Evolutionary conservation across 1,284 basidiomycete species (phyloP).

Genomic region (Xanthoconium separans): DNA sequence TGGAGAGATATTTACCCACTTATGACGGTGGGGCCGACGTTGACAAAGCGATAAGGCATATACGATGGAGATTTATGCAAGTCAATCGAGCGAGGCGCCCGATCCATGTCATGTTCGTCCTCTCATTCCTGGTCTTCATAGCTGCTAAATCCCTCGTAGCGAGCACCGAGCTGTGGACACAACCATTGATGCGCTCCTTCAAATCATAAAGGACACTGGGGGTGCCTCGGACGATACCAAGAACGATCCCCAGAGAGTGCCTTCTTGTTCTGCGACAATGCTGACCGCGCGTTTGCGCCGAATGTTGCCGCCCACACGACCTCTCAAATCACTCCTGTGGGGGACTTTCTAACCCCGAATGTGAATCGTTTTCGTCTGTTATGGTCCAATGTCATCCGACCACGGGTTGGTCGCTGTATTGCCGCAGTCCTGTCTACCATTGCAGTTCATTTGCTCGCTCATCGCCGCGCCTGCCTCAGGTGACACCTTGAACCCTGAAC

Average conservation of each 20-base stretch:
- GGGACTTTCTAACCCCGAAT: neutral
- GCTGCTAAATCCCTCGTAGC: neutral
- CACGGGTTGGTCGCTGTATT: neutral
- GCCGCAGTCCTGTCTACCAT: neutral
- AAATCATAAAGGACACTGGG: neutral
- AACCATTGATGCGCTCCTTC: neutral
- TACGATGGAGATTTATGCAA: neutral
- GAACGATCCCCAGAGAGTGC: neutral
- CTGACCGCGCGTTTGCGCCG: neutral
- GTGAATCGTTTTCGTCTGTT: neutral
- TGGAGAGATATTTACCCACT: constrained; percentile 1
- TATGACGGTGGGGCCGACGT: constrained; percentile 3
- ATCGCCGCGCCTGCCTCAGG: neutral
- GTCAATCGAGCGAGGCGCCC: neutral
- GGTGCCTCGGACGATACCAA: neutral
- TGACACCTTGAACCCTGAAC: too few relatives aligned
- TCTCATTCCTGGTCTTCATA: neutral
- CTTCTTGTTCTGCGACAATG: neutral
- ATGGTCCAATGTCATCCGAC: neutral
- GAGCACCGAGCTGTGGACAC: neutral
- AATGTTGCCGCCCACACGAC: neutral
- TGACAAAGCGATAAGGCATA: neutral
- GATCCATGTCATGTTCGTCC: constrained; percentile 1
- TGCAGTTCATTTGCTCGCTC: neutral
- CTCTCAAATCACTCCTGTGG: neutral